Evolutionary conservation across 176 grass and related monocot genomes (phyloP).

Genomic region (Musa acuminata): DNA sequence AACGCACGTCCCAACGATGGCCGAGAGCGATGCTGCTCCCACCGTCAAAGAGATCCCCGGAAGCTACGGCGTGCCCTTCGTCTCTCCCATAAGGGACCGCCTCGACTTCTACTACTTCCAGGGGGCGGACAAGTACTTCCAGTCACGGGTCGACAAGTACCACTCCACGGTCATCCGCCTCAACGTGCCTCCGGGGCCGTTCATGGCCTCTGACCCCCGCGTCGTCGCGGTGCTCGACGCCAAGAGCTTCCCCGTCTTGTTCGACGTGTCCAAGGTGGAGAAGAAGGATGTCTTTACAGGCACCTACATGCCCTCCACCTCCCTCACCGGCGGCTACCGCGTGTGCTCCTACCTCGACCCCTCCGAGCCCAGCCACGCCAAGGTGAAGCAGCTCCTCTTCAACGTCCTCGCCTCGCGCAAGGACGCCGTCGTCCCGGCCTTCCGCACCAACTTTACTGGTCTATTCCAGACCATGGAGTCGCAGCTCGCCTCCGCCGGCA

Average conservation of each 20-base stretch:
- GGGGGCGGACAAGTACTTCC: slow-evolving; percentile 63
- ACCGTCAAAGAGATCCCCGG: slow-evolving; percentile 26
- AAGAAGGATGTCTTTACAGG: slow-evolving; percentile 56
- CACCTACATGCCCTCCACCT: slow-evolving; percentile 60
- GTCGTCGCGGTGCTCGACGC: slow-evolving; percentile 59
- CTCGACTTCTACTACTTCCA: slow-evolving; percentile 74
- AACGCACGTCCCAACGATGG: no score
- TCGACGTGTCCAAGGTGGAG: slow-evolving; percentile 66
- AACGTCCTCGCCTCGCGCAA: slow-evolving; percentile 47
- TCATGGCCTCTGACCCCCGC: slow-evolving; percentile 47
- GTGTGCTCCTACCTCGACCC: slow-evolving; percentile 68
- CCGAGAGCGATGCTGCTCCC: no score
- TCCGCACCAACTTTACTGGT: slow-evolving; percentile 39
- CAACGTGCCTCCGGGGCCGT: slow-evolving; percentile 48
- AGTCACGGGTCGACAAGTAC: slow-evolving; percentile 38
- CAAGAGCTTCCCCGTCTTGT: slow-evolving; percentile 64
- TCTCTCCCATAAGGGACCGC: slow-evolving; percentile 43
- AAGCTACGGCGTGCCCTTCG: slow-evolving; percentile 35
- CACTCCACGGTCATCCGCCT: slow-evolving; percentile 56
- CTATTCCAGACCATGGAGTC: slow-evolving; percentile 47
- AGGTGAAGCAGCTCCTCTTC: slow-evolving; percentile 60
- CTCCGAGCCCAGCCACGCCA: slow-evolving; percentile 45
- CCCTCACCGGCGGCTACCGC: slow-evolving; percentile 61
- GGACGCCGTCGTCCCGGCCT: slow-evolving; percentile 37
- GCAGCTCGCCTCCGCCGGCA: slow-evolving; percentile 22